These are phyloP conservation scores for Arthrobotrys megalospora DNA, from an alignment of 2,329 filamentous ascomycete genomes.

Conservation along the genomic window DNA sequence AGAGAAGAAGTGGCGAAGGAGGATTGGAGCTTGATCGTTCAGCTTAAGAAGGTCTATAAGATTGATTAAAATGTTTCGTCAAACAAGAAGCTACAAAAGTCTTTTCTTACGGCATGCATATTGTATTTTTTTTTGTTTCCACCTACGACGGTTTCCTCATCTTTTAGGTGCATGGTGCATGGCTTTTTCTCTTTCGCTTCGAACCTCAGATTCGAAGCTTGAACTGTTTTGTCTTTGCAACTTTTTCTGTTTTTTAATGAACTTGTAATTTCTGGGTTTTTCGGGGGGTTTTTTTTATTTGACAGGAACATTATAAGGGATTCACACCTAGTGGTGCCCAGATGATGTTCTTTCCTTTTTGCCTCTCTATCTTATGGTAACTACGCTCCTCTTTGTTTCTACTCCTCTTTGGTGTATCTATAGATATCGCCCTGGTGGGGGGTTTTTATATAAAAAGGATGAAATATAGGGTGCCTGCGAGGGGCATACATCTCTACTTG, in stretches of 20 bases:
- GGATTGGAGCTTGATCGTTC: slow-evolving; percentile 94
- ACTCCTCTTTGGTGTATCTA: neutral
- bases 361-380: neutral
- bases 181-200: slow-evolving; percentile 9
- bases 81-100: neutral
- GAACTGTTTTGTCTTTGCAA: neutral
- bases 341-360: slow-evolving; percentile 4
- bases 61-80: slow-evolving; percentile 73
- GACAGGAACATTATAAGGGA: neutral
- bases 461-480: neutral
- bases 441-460: neutral
- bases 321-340: slow-evolving; percentile 2
- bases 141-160: neutral
- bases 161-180: slow-evolving; percentile 23
- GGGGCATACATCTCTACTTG: slow-evolving; percentile 14
- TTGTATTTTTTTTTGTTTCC: neutral
- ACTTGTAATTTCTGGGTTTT: slow-evolving; percentile 14
- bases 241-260: neutral
- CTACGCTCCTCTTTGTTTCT: slow-evolving; percentile 11
- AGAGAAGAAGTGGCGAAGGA: slow-evolving; percentile 87
- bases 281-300: neutral
- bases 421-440: neutral
- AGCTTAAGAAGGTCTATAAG: slow-evolving; percentile 95
- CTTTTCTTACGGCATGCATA: neutral
- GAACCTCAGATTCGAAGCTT: slow-evolving; percentile 1